phyloP scores from a whole-genome alignment of 2,329 filamentous ascomycete genomes.

The Didymellaceae sp. region DNA sequence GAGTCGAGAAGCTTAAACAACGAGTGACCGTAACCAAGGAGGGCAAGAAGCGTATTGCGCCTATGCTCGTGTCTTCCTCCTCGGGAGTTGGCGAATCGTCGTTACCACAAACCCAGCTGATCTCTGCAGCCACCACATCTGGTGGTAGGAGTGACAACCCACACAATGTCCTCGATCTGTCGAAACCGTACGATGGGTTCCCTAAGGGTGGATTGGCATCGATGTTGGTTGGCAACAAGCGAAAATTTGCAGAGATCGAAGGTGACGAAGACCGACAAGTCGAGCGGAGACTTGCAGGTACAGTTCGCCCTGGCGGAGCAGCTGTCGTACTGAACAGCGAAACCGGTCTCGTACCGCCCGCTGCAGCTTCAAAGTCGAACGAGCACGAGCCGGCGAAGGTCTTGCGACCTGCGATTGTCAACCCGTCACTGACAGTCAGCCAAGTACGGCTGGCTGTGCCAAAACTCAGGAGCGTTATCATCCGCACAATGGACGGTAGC shows the following conservation, averaged over 20 bases:
- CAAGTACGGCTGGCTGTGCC: conserved; percentile 88
- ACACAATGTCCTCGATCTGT: conserved; percentile 84
- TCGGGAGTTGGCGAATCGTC: conserved; percentile 87
- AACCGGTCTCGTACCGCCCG: conserved; percentile 79
- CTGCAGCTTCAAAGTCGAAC: conserved; percentile 52
- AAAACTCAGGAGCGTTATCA: conserved; percentile 80
- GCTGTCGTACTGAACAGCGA: conserved; percentile 77
- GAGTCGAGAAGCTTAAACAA: conserved; percentile 78
- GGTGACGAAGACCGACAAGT: conserved; percentile 73
- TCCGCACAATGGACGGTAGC: conserved; percentile 78
- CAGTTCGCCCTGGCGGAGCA: conserved; percentile 70
- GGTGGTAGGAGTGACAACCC: conserved; percentile 72
- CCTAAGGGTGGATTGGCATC: conserved; percentile 87
- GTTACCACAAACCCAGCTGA: conserved; percentile 84
- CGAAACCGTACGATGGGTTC: conserved; percentile 90
- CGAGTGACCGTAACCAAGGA: conserved; percentile 95
- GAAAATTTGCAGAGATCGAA: conserved; percentile 76
- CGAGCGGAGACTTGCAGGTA: conserved; percentile 65
- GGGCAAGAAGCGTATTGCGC: conserved; percentile 93
- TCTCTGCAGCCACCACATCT: conserved; percentile 72
- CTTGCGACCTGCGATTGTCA: conserved; percentile 85
- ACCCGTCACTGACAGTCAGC: conserved; percentile 79
- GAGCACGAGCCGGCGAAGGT: conserved; percentile 72
- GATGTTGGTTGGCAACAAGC: conserved; percentile 90
- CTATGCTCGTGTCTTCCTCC: conserved; percentile 83